Evolutionary conservation across 148 eudicot genomes (phyloP).

Genomic region (Selenicereus undatus): DNA sequence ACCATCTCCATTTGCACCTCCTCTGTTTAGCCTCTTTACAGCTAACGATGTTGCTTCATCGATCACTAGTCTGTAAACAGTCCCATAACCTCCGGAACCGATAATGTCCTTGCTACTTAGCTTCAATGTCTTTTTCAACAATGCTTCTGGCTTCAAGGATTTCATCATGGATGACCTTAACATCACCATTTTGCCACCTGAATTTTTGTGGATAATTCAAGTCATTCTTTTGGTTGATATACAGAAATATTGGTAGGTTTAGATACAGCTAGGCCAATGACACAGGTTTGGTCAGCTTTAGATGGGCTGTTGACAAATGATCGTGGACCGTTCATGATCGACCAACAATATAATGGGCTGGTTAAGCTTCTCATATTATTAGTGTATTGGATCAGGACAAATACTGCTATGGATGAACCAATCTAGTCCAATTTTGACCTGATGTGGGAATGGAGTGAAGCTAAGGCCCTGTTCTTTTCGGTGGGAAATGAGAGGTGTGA

Average conservation of each 20-base stretch:
- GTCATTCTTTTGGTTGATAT: neutral
- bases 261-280: too few relatives aligned
- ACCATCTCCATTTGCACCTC: slow-evolving; percentile 61
- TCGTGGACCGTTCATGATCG: too few relatives aligned
- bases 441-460: too few relatives aligned
- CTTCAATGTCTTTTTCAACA: slow-evolving; percentile 63
- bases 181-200: slow-evolving; percentile 92
- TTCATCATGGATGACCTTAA: slow-evolving; percentile 54
- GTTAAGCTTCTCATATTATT: neutral
- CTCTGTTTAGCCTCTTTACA: slow-evolving; percentile 68
- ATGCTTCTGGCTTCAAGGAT: slow-evolving; percentile 44
- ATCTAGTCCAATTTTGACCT: too few relatives aligned
- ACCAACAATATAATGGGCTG: neutral
- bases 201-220: neutral
- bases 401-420: too few relatives aligned
- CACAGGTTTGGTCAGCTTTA: too few relatives aligned
- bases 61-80: slow-evolving; percentile 60
- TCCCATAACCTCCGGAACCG: slow-evolving; percentile 89
- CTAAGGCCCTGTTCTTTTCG: too few relatives aligned
- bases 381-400: too few relatives aligned
- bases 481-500: too few relatives aligned
- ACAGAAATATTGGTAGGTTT: neutral
- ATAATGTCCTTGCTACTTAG: slow-evolving; percentile 77
- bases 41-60: slow-evolving; percentile 60
- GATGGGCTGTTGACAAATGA: too few relatives aligned